Percentiles rank a stretch among this genome's conserved stretches.
phyloP scores from a whole-genome alignment of 2,329 filamentous ascomycete species.

The Pestalotiopsis sp. region DNA sequence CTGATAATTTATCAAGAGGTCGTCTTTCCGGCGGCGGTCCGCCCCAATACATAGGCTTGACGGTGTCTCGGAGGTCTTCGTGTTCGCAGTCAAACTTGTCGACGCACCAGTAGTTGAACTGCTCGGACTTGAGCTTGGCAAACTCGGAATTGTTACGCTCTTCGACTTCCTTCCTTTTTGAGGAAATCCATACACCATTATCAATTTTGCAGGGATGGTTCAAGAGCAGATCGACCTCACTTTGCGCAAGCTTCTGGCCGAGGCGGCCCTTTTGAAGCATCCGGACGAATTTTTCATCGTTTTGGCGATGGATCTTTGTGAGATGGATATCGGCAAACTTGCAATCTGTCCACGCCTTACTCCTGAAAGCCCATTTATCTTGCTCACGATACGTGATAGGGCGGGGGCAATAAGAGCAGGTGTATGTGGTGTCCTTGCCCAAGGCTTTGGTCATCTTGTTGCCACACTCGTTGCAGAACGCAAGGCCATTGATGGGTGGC shows the following conservation, averaged over 20 bases:
- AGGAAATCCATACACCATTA: slow-evolving; percentile 47
- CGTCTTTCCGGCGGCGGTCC: slow-evolving; percentile 28
- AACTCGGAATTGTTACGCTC: slow-evolving; percentile 38
- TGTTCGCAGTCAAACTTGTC: slow-evolving; percentile 46
- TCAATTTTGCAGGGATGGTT: slow-evolving; percentile 43
- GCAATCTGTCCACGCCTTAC: slow-evolving; percentile 56
- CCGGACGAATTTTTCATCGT: slow-evolving; percentile 52
- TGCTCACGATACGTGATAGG: slow-evolving; percentile 38
- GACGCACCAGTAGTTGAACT: slow-evolving; percentile 33
- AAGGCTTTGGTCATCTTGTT: slow-evolving; percentile 25
- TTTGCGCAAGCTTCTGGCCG: slow-evolving; percentile 29
- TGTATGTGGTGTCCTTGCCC: slow-evolving; percentile 24
- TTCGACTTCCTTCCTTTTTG: slow-evolving; percentile 40
- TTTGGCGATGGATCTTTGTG: slow-evolving; percentile 58
- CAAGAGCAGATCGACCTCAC: slow-evolving; percentile 45
- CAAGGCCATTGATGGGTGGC: slow-evolving; percentile 60
- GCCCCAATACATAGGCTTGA: slow-evolving; percentile 17
- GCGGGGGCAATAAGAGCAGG: slow-evolving; percentile 34
- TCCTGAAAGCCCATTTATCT: slow-evolving; percentile 65
- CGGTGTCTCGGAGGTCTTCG: slow-evolving; percentile 27
- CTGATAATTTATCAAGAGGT: slow-evolving; percentile 31
- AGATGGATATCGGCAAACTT: slow-evolving; percentile 56
- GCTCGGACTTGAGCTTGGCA: slow-evolving; percentile 29
- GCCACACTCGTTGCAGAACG: slow-evolving; percentile 52
- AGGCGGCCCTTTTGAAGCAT: slow-evolving; percentile 50